Evolutionary conservation across 1,284 basidiomycete species (phyloP).

Genomic region (Heterobasidion parviporum): DNA sequence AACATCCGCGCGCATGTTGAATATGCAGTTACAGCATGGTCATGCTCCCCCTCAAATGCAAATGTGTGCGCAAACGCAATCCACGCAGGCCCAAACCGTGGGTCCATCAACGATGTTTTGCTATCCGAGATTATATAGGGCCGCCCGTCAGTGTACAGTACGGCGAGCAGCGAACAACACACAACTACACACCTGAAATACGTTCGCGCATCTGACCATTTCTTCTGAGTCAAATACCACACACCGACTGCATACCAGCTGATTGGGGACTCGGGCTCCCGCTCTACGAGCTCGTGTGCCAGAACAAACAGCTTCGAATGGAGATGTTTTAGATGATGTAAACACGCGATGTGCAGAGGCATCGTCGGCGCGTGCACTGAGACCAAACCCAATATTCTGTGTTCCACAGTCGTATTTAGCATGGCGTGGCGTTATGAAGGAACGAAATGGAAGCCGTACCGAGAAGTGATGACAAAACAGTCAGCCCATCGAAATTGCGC

Average conservation of each 20-base stretch:
- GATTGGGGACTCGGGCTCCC: slow-evolving; percentile 84
- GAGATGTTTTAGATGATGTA: slow-evolving; percentile 89
- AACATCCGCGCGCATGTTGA: slow-evolving; percentile 94
- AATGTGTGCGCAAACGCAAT: slow-evolving; percentile 97
- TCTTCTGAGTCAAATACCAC: slow-evolving; percentile 85
- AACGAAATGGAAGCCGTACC: slow-evolving; percentile 33
- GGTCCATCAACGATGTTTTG: slow-evolving; percentile 96
- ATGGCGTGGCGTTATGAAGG: background rate
- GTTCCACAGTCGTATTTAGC: background rate
- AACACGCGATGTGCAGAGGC: slow-evolving; percentile 93
- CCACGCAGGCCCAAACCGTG: slow-evolving; percentile 94
- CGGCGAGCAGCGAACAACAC: background rate
- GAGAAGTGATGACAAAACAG: slow-evolving; percentile 82
- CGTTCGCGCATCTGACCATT: slow-evolving; percentile 84
- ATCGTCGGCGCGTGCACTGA: slow-evolving; percentile 81
- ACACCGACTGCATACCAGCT: slow-evolving; percentile 99
- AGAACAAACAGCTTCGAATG: slow-evolving; percentile 92
- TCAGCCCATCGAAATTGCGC: slow-evolving; percentile 88
- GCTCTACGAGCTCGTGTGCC: slow-evolving; percentile 92
- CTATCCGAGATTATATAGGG: slow-evolving; percentile 27
- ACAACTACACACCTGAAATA: slow-evolving; percentile 71
- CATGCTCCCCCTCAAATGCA: slow-evolving; percentile 95
- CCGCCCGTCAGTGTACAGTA: no score
- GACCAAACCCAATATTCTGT: slow-evolving; percentile 75
- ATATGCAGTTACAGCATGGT: slow-evolving; percentile 97